These are phyloP conservation scores for Leucogyrophana mollusca DNA, from an alignment of 768 basidiomycete genomes.

Conservation along the genomic window DNA sequence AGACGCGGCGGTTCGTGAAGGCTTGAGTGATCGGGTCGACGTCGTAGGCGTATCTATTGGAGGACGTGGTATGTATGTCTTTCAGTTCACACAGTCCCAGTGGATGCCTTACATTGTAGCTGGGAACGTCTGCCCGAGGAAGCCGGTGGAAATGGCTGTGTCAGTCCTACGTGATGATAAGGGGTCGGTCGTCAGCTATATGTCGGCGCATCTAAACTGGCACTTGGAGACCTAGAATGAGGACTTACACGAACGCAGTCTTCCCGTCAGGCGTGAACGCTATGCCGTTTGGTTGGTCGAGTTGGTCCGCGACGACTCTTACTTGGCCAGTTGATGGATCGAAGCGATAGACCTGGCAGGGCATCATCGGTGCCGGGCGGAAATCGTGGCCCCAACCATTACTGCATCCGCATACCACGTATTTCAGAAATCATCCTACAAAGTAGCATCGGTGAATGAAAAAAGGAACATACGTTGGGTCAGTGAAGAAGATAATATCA, in stretches of 20 bases:
- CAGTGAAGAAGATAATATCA: conserved; percentile 70
- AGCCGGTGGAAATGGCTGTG: conserved; percentile 16
- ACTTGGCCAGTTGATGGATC: conserved; percentile 38
- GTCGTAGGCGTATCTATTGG: conserved; percentile 64
- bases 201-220: too few species aligned
- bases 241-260: conserved; percentile 26
- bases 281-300: conserved; percentile 37
- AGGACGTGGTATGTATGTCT: not conserved
- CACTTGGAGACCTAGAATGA: conserved; percentile 4
- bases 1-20: conserved; percentile 56
- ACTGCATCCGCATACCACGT: conserved; percentile 1
- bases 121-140: conserved; percentile 17
- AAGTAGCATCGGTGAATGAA: not conserved
- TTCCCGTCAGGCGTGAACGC: conserved; percentile 31
- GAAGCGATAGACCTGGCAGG: conserved; percentile 46
- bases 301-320: conserved; percentile 41
- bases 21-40: conserved; percentile 49
- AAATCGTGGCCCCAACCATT: conserved; percentile 37
- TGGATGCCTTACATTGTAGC: conserved; percentile 18
- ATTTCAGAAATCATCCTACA: too few species aligned
- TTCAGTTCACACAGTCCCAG: not conserved
- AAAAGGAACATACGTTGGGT: conserved; percentile 47
- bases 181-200: too few species aligned
- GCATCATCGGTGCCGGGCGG: conserved; percentile 37
- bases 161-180: conserved; percentile 16